Conservation (phyloP, 2,329 filamentous ascomycete genomes). For the Paraphaeosphaeria sporulosa region DNA sequence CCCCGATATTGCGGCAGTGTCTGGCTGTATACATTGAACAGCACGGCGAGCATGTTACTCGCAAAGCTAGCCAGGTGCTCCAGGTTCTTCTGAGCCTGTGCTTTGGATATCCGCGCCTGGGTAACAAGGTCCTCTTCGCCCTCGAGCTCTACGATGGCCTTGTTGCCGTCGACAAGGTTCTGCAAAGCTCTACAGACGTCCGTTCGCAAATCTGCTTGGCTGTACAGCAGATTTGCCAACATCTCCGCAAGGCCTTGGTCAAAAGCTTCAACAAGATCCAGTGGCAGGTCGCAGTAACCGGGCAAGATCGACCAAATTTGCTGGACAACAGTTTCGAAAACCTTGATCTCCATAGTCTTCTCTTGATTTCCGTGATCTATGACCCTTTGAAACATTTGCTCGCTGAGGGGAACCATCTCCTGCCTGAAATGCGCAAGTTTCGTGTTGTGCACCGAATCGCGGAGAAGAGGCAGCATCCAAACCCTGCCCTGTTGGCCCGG, state of each 20-base stretch:
- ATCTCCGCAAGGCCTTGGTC: conserved; percentile 90
- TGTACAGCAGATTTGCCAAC: conserved; percentile 89
- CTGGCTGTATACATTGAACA: conserved; percentile 99
- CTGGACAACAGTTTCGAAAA: conserved; percentile 94
- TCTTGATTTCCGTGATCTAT: conserved; percentile 81
- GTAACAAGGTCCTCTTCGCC: conserved; percentile 72
- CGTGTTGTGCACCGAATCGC: conserved; percentile 90
- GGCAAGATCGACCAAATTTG: conserved; percentile 95
- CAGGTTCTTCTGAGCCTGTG: conserved; percentile 78
- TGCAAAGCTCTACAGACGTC: conserved; percentile 89
- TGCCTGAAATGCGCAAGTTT: conserved; percentile 82
- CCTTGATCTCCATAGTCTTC: conserved; percentile 96
- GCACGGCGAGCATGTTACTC: conserved; percentile 87
- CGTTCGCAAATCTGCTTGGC: conserved; percentile 84
- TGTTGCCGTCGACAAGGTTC: conserved; percentile 89
- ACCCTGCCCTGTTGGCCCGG: conserved; percentile 83
- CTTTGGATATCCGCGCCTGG: conserved; percentile 79
- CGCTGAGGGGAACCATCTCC: conserved; percentile 88
- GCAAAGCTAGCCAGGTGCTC: conserved; percentile 80
- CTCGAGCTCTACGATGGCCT: conserved; percentile 76
- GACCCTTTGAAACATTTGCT: conserved; percentile 87
- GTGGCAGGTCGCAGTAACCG: conserved; percentile 90
- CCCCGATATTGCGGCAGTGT: conserved; percentile 92
- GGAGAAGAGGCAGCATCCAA: conserved; percentile 91
- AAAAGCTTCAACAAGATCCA: conserved; percentile 75